Percentiles rank a stretch among this genome's conserved stretches.
Evolutionary conservation across 208 protist species (phyloP).

Genomic region (Porcisia hertigi): DNA sequence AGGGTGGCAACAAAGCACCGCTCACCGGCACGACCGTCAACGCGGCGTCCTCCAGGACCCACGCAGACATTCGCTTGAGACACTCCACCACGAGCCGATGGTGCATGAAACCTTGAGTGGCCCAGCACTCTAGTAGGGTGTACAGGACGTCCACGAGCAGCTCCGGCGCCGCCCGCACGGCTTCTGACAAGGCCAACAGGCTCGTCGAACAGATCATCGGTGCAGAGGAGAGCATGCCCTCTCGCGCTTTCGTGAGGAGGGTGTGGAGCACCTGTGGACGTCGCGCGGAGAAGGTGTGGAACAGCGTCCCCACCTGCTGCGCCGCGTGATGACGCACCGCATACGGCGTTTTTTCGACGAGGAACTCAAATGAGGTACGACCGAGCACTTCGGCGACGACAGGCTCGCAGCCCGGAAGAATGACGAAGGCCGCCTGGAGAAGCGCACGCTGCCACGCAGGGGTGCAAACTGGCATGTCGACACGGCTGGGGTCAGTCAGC

Average conservation of each 20-base stretch:
- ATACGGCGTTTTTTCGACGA: conserved; percentile 46
- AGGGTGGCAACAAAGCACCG: background rate
- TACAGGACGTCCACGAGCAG: conserved; percentile 58
- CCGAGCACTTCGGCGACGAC: conserved; percentile 56
- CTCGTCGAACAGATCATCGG: conserved; percentile 55
- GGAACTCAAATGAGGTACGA: conserved; percentile 65
- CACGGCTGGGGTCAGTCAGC: conserved; percentile 23
- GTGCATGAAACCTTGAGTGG: conserved; percentile 60
- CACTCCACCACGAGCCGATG: conserved; percentile 53
- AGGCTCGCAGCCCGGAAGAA: conserved; percentile 47
- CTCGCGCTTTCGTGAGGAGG: conserved; percentile 50
- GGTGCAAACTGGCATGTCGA: conserved; percentile 32
- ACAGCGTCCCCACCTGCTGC: conserved; percentile 49
- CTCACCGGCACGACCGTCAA: background rate
- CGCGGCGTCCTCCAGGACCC: conserved; percentile 1
- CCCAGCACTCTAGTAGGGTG: conserved; percentile 79
- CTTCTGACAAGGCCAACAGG: conserved; percentile 67
- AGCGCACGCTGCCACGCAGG: conserved; percentile 30
- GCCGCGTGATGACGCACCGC: conserved; percentile 59
- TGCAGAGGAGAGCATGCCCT: conserved; percentile 54
- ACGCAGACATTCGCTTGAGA: conserved; percentile 43
- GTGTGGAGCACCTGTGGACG: conserved; percentile 54
- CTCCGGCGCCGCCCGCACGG: conserved; percentile 47
- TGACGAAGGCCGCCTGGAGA: conserved; percentile 26
- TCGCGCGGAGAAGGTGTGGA: conserved; percentile 45